These are phyloP conservation scores for Euphrasia arctica DNA, from an alignment of 305 asterid genomes.

Conservation along the genomic window DNA sequence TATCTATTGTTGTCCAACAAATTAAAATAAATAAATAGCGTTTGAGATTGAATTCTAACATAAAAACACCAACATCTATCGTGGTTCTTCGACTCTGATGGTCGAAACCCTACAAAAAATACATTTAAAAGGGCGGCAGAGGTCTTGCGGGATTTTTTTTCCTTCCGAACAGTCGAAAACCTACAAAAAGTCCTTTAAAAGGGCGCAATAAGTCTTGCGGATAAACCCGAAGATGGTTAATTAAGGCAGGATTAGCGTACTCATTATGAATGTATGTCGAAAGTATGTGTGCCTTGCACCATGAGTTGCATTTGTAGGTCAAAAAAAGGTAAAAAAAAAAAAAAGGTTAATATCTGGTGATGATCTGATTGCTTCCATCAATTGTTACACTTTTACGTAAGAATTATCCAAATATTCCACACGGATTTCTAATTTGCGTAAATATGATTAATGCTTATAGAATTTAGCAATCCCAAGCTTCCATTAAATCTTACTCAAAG, in stretches of 20 bases:
- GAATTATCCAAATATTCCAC: background rate
- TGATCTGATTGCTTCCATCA: background rate
- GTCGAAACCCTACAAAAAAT: background rate
- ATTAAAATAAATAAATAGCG: background rate
- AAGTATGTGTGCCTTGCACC: background rate
- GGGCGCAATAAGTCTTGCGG: background rate
- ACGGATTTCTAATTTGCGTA: background rate
- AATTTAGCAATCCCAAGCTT: background rate
- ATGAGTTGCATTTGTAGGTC: background rate
- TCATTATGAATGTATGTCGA: background rate
- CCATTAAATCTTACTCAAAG: background rate
- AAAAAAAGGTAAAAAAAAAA: background rate
- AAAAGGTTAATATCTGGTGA: background rate
- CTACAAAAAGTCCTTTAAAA: background rate
- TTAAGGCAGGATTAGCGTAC: background rate
- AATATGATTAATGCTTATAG: background rate
- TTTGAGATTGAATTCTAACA: background rate
- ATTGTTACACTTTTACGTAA: background rate
- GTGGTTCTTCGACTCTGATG: background rate
- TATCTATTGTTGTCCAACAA: too few species aligned
- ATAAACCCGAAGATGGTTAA: background rate
- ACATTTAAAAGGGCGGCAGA: too few species aligned
- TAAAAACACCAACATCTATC: background rate
- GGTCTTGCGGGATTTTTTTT: too few species aligned
- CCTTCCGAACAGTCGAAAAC: background rate